These are phyloP conservation scores for Penicillium manginii DNA, from an alignment of 495 filamentous ascomycete species.

Conservation along the genomic window DNA sequence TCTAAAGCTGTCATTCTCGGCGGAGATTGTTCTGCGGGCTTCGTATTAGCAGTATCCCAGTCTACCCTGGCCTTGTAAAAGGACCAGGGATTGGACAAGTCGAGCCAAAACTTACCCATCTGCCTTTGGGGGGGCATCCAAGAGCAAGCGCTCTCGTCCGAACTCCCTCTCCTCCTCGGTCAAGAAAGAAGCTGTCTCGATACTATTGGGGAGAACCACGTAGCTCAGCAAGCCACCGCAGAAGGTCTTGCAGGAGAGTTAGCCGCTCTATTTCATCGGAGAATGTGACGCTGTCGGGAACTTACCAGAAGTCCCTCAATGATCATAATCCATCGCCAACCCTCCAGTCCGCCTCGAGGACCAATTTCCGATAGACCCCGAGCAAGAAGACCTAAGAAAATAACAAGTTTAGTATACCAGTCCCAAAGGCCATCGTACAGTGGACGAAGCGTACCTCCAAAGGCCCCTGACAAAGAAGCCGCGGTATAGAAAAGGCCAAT, in stretches of 20 bases:
- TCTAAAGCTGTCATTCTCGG: slow-evolving; percentile 39
- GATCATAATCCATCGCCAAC: slow-evolving; percentile 69
- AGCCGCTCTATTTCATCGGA: not conserved
- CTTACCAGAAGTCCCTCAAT: slow-evolving; percentile 63
- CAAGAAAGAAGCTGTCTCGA: slow-evolving; percentile 55
- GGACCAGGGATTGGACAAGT: not conserved
- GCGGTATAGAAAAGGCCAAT: slow-evolving; percentile 77
- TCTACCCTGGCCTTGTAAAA: no score
- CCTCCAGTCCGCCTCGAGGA: slow-evolving; percentile 47
- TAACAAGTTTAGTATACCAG: slow-evolving; percentile 4
- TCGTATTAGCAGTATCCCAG: not conserved
- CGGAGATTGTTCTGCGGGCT: slow-evolving; percentile 21
- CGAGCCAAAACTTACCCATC: slow-evolving; percentile 32
- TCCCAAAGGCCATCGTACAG: not conserved
- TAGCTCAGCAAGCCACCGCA: slow-evolving; percentile 53
- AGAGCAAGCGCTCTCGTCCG: slow-evolving; percentile 41
- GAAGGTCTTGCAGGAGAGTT: slow-evolving; percentile 40
- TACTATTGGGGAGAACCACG: slow-evolving; percentile 59
- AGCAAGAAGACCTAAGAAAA: slow-evolving; percentile 59
- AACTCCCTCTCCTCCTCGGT: slow-evolving; percentile 52
- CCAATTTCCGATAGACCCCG: slow-evolving; percentile 70
- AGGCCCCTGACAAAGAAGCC: slow-evolving; percentile 70
- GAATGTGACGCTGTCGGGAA: not conserved
- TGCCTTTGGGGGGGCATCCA: slow-evolving; percentile 40
- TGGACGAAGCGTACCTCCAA: slow-evolving; percentile 53